phyloP scores from a whole-genome alignment of 148 eudicot species.

The Limonium bicolor region DNA sequence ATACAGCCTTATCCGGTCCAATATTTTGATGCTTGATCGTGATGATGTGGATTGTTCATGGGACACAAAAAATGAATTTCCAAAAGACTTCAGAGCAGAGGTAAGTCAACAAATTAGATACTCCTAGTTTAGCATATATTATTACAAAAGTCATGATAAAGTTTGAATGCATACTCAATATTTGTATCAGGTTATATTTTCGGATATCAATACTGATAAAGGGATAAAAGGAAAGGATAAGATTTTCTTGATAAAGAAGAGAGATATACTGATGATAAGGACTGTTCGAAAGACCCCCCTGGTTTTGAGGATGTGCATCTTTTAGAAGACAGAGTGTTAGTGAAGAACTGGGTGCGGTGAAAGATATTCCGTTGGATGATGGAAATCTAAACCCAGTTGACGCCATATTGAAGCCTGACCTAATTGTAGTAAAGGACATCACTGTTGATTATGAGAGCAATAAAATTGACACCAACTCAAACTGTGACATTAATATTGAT shows the following conservation, averaged over 20 bases:
- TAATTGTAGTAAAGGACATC: background rate
- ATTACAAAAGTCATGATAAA: conserved; percentile 9
- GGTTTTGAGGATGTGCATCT: background rate
- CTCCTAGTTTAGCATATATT: conserved; percentile 3
- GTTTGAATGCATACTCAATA: conserved; percentile 38
- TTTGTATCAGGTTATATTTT: conserved; percentile 76
- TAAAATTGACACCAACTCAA: background rate
- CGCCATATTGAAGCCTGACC: background rate
- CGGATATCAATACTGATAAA: conserved; percentile 54
- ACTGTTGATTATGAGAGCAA: background rate
- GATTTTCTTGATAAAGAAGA: conserved; percentile 17
- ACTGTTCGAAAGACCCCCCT: too few species aligned
- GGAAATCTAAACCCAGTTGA: background rate
- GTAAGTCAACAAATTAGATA: conserved; percentile 19
- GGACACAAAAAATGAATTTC: conserved; percentile 59
- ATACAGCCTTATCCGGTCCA: conserved; percentile 56
- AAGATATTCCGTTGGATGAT: background rate
- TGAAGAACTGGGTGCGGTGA: background rate
- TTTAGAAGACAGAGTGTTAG: background rate
- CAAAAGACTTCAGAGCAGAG: conserved; percentile 64
- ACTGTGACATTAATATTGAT: background rate
- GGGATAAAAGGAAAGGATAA: conserved; percentile 40
- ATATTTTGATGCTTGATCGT: conserved; percentile 40
- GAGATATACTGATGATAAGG: conserved; percentile 14
- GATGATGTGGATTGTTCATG: conserved; percentile 65